Evolutionary conservation across 1,284 basidiomycete species (phyloP).

Genomic region (Flammula alnicola): DNA sequence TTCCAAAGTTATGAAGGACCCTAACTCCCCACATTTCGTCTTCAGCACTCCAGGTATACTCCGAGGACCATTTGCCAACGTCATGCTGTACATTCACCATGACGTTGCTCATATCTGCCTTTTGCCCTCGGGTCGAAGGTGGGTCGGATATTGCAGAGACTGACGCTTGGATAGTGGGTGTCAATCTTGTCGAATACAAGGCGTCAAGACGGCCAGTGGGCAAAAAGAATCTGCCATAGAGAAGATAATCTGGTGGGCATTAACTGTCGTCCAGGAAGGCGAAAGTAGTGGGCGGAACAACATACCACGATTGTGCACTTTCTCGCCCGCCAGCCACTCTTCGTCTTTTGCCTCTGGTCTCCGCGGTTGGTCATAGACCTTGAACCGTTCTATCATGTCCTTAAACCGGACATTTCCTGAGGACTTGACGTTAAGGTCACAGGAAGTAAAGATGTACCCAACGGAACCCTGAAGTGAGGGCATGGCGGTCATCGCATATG

Average conservation of each 20-base stretch:
- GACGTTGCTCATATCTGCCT: conserved; percentile 68
- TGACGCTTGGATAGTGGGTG: conserved; percentile 71
- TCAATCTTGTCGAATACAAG: conserved; percentile 82
- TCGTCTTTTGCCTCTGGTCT: conserved; percentile 77
- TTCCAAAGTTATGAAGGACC: conserved; percentile 93
- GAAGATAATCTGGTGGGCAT: conserved; percentile 71
- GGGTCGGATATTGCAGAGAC: conserved; percentile 81
- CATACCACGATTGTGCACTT: conserved; percentile 79
- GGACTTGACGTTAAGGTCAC: conserved; percentile 72
- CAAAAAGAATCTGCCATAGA: conserved; percentile 93
- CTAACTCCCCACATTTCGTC: conserved; percentile 92
- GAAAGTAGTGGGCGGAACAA: conserved; percentile 14
- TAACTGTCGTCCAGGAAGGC: too few relatives aligned
- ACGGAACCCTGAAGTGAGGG: conserved; percentile 92
- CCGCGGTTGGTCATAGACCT: conserved; percentile 78
- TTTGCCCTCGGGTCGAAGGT: conserved; percentile 49
- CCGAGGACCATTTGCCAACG: conserved; percentile 90
- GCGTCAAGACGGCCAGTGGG: conserved; percentile 90
- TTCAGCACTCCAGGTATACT: conserved; percentile 94
- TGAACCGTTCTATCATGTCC: conserved; percentile 86
- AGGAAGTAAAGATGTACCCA: conserved; percentile 92
- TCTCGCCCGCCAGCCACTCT: conserved; percentile 78
- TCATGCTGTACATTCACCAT: conserved; percentile 93
- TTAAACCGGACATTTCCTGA: conserved; percentile 84
- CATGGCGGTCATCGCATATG: conserved; percentile 90